Evolutionary conservation across 768 basidiomycete species (phyloP).

Genomic region (Boletus reticulatus): DNA sequence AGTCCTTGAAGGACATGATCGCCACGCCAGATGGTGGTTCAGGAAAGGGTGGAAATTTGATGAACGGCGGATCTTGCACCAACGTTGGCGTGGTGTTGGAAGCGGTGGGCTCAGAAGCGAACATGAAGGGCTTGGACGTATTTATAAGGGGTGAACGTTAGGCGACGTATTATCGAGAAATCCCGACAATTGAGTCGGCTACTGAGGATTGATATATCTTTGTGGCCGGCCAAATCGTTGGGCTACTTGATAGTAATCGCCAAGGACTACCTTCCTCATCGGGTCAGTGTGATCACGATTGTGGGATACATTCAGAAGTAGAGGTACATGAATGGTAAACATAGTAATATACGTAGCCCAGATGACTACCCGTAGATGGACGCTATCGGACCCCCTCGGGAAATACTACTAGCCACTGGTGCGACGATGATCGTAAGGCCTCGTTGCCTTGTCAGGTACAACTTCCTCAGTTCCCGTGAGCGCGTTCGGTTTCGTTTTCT

Average conservation of each 20-base stretch:
- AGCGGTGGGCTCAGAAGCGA: slow-evolving; percentile 12
- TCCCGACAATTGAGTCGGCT: slow-evolving; percentile 18
- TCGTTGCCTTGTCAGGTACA: too few relatives aligned
- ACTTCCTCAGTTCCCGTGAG: neutral
- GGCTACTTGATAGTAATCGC: slow-evolving; percentile 12
- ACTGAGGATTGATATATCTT: neutral
- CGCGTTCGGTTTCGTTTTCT: neutral
- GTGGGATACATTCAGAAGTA: too few relatives aligned
- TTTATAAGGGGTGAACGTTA: slow-evolving; percentile 12
- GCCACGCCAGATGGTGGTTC: slow-evolving; percentile 40
- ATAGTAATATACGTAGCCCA: too few relatives aligned
- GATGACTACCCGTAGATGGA: too few relatives aligned
- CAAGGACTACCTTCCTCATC: too few relatives aligned
- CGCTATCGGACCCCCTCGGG: too few relatives aligned
- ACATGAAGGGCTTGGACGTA: slow-evolving; percentile 19
- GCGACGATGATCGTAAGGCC: too few relatives aligned
- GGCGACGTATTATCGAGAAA: slow-evolving; percentile 7
- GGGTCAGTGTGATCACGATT: too few relatives aligned
- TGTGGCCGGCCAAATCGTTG: slow-evolving; percentile 3
- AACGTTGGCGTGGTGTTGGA: slow-evolving; percentile 8
- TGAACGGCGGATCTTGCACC: slow-evolving; percentile 16
- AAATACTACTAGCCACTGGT: too few relatives aligned
- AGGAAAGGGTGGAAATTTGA: slow-evolving; percentile 51
- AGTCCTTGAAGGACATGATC: slow-evolving; percentile 55
- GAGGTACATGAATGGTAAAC: too few relatives aligned